phyloP scores from a whole-genome alignment of 2,329 filamentous ascomycete species.

The Westerdykella ornata region DNA sequence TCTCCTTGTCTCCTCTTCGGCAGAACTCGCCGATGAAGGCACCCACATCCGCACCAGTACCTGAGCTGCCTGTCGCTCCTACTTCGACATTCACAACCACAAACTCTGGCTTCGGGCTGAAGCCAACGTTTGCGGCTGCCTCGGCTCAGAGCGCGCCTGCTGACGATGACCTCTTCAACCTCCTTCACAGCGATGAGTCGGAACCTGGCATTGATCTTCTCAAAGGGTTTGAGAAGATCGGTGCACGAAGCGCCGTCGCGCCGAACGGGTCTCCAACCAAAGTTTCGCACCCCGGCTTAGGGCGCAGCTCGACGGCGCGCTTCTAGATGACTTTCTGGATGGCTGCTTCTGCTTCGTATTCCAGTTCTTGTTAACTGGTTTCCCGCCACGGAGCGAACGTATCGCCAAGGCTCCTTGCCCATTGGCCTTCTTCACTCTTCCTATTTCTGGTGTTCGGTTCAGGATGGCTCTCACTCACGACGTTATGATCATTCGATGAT shows the following conservation, averaged over 20 bases:
- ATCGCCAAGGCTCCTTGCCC: too few relatives aligned
- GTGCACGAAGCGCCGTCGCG: conserved; percentile 36
- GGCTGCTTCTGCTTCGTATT: conserved; percentile 1
- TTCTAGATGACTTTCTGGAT: conserved; percentile 17
- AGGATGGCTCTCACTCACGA: too few relatives aligned
- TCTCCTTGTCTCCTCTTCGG: conserved; percentile 31
- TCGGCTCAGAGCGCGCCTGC: conserved; percentile 26
- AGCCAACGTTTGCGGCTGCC: conserved; percentile 4
- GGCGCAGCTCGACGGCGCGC: conserved; percentile 29
- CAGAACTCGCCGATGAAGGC: conserved; percentile 28
- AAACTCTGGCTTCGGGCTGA: too few relatives aligned
- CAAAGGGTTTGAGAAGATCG: conserved; percentile 70
- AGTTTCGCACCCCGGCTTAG: conserved; percentile 22
- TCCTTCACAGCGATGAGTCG: conserved; percentile 54
- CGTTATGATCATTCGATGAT: too few relatives aligned
- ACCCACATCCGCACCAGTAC: conserved; percentile 10
- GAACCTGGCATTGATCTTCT: conserved; percentile 62
- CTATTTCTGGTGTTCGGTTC: too few relatives aligned
- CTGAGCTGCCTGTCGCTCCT: neutral
- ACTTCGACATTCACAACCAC: neutral
- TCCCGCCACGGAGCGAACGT: too few relatives aligned
- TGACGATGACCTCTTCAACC: conserved; percentile 51
- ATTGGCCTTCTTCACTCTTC: too few relatives aligned
- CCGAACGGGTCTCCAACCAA: conserved; percentile 33
- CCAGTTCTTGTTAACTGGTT: too few relatives aligned